These are phyloP conservation scores for Ailanthus altissimus DNA, from an alignment of 345 rosid genomes.

Conservation along the genomic window DNA sequence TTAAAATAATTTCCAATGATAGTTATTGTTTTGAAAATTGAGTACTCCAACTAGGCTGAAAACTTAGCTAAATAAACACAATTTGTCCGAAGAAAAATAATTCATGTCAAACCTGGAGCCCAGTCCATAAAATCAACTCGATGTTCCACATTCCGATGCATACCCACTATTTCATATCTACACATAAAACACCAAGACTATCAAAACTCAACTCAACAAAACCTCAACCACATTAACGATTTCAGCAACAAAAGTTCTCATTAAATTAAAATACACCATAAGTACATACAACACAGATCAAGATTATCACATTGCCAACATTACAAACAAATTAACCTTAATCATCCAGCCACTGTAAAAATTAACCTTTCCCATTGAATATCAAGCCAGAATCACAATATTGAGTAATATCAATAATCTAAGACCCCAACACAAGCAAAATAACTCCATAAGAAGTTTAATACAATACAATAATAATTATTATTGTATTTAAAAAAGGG, in stretches of 20 bases:
- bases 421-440: neutral
- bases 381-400: neutral
- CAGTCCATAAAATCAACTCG: conserved; percentile 92
- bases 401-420: neutral
- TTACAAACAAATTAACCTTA: neutral
- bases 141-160: conserved; percentile 89
- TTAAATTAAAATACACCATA: neutral
- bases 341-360: neutral
- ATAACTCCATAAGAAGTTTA: neutral
- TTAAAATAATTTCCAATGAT: neutral
- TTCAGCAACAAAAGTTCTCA: neutral
- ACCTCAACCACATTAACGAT: conserved; percentile 11
- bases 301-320: neutral
- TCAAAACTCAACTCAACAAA: conserved; percentile 9
- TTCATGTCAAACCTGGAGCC: conserved; percentile 82
- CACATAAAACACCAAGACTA: conserved; percentile 10
- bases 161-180: conserved; percentile 77
- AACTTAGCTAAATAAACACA: neutral
- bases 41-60: conserved; percentile 7
- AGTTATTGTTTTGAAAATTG: neutral
- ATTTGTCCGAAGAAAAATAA: conserved; percentile 5
- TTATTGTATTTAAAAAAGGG: too few species aligned
- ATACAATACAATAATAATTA: too few species aligned
- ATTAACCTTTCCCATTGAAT: neutral
- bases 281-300: neutral